Evolutionary conservation across 2,329 filamentous ascomycete species (phyloP).

Genomic region (Penicillium oxalicum): DNA sequence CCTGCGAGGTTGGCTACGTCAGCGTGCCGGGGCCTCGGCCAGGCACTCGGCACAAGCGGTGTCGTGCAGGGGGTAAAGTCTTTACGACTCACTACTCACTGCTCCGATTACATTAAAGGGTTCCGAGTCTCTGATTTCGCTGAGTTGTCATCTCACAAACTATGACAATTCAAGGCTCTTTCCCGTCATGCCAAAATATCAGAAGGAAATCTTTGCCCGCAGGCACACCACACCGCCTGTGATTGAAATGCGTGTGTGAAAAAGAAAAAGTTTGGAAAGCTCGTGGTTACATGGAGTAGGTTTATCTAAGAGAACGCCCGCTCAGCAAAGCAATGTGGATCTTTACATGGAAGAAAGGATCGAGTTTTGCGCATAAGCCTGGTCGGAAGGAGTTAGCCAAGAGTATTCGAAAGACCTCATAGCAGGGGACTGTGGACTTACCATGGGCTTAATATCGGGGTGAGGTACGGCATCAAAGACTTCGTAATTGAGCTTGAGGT

Average conservation of each 20-base stretch:
- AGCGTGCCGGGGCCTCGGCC: no score
- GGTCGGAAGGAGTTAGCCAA: conserved; percentile 2
- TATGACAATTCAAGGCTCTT: no score
- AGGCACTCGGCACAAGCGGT: no score
- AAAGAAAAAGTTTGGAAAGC: conserved; percentile 3
- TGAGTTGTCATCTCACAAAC: no score
- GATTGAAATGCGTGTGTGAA: background rate
- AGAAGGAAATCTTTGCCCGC: no score
- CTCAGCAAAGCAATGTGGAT: conserved; percentile 16
- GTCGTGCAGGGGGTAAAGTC: no score
- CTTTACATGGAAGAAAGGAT: conserved; percentile 67
- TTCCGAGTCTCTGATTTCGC: no score
- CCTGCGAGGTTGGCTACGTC: no score
- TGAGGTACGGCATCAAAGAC: conserved; percentile 96
- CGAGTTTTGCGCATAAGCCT: conserved; percentile 81
- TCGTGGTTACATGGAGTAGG: conserved; percentile 14
- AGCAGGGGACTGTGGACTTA: conserved; percentile 26
- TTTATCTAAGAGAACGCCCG: conserved; percentile 19
- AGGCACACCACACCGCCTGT: no score
- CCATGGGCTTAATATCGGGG: conserved; percentile 90
- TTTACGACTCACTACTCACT: no score
- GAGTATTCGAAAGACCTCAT: background rate
- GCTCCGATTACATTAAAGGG: no score
- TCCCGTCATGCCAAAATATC: no score
- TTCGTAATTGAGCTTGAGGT: conserved; percentile 86